Percentiles rank a stretch among this genome's conserved stretches.
phyloP scores from a whole-genome alignment of 2,329 filamentous ascomycete genomes.

The Aphanoascus verrucosus region DNA sequence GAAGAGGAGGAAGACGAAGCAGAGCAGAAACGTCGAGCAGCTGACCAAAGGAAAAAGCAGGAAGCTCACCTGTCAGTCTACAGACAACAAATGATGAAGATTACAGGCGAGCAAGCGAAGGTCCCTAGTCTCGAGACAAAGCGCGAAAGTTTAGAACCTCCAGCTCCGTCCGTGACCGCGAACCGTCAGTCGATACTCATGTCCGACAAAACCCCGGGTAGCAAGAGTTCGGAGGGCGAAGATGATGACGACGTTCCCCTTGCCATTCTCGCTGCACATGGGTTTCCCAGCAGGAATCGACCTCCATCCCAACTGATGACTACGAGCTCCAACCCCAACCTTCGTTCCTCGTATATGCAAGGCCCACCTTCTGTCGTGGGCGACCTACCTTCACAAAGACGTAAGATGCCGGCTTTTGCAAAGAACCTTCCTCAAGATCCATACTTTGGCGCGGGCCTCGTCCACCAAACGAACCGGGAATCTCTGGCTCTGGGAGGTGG shows the following conservation, averaged over 20 bases:
- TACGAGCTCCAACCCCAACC: conserved; percentile 60
- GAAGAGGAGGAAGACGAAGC: conserved; percentile 57
- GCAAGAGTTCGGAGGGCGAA: conserved; percentile 45
- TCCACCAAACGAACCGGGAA: conserved; percentile 62
- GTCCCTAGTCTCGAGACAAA: conserved; percentile 36
- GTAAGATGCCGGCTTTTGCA: conserved; percentile 66
- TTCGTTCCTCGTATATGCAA: conserved; percentile 48
- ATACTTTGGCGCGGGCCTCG: conserved; percentile 67
- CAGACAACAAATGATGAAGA: conserved; percentile 93
- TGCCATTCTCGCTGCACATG: conserved; percentile 76
- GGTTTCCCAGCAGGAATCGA: conserved; percentile 68
- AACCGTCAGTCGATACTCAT: conserved; percentile 26
- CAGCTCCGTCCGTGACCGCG: conserved; percentile 44
- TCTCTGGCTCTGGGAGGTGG: conserved; percentile 60
- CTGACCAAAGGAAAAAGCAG: conserved; percentile 72
- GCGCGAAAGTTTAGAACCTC: conserved; percentile 47
- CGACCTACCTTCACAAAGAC: conserved; percentile 39
- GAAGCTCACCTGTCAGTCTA: conserved; percentile 85
- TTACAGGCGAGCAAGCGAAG: conserved; percentile 56
- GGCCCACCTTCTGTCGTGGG: conserved; percentile 49
- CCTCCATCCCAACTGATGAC: conserved; percentile 58
- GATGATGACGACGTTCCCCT: conserved; percentile 83
- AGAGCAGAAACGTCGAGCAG: conserved; percentile 61
- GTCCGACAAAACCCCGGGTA: conserved; percentile 21
- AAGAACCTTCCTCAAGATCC: conserved; percentile 73